Base-by-base conservation (phyloP, 2,329 filamentous ascomycete genomes). In the Clonostachys solani region DNA sequence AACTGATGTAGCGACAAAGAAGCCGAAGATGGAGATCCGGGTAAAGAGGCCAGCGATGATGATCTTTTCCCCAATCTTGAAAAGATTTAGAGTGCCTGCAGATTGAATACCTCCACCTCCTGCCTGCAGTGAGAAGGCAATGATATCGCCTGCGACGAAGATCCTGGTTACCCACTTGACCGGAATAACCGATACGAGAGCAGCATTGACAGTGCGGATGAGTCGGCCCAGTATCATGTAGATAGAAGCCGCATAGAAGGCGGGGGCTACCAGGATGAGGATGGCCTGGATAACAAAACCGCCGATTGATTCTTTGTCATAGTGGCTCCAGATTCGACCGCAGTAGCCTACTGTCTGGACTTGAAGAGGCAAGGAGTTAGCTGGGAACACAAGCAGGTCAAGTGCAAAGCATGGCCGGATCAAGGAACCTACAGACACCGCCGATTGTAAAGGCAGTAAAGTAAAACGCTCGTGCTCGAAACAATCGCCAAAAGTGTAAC, bases 1-100 rank as follows among this genome's bases (percentile, higher is more conserved):
- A 2, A 64, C 50, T 0, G 73, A 65, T 0, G 69, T 63, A 2
- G 71, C 42, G 17, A 78, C 58, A 52, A 82, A 82, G 36, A 78
- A 59, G 5, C 64, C 64, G 47, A 82, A 80, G 47, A 75, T 68
- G 16, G 75, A 36, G 8, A 82, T 65, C 53, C 83, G 79, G 4
- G 80, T 55, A 7, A 73, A 59, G 2, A 83, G 60, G 5, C 78
- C 78, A 3, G 52, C 70, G 15, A 81, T 60, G 12, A 81, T 70
- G 40, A 81, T 60, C 5, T 69, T 64, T 44, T 73, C 60, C 23
- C 71, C 73, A 1, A 57, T 54, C 9, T 51, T 33, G 3, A 33
- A 42, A n/a, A 42, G 12, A 18, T 47, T 10, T 17, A 13, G 47
- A 40, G 23, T 47, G 42, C 55, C 56, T 2, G 49, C 47, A 5